Evolutionary conservation across 140 eudicot genomes (phyloP), one percentile per base, ranked within the genome.

Genomic region (Senecio squalidus): DNA sequence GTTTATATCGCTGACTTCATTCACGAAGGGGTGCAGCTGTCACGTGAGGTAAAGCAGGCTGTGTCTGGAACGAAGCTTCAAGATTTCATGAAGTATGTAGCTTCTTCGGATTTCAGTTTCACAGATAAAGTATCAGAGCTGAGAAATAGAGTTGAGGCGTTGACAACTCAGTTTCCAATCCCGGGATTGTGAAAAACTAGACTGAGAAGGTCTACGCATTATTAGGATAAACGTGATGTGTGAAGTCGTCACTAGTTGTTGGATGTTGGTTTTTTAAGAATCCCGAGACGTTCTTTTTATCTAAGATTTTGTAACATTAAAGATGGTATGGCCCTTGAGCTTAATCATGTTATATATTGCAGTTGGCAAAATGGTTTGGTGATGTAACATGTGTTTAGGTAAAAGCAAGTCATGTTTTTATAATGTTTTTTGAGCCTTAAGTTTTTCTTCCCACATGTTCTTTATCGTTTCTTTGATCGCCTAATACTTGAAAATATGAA

Each of bases 11-110:
- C 98, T 0, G 92, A 91, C n/a, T 77, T 86, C n/a, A 81, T 91
- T 46, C 88, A 91, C 3, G 94, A 91, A 77, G 98, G 98, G 26
- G 88, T 91, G 24, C 81, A 76, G 31, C 82, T 91, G 30, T 72
- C 96, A 29, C 83, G 77, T 6, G 98, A 91, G 64, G 86, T 94
- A 13, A 91, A 79, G 69, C 76, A 74, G 41, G 72, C 80, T 4
- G 91, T 55, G 17, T 47, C 84, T 11, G 89, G 95, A 60, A 56
- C 94, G 3, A 91, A 86, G 79, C 77, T 91, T 46, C 98, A 83
- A 79, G 98, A 91, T 62, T 91, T 91, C 30, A 64, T 81, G 80
- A 81, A 83, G 69, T 83, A 70, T 56, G 82, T 79, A 30, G 64
- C 62, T 9, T 74, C 94, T 14, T 81, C 94, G 0, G 81, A 82